Conservation (phyloP, 129 eudicot species). For the Tagetes patula region DNA sequence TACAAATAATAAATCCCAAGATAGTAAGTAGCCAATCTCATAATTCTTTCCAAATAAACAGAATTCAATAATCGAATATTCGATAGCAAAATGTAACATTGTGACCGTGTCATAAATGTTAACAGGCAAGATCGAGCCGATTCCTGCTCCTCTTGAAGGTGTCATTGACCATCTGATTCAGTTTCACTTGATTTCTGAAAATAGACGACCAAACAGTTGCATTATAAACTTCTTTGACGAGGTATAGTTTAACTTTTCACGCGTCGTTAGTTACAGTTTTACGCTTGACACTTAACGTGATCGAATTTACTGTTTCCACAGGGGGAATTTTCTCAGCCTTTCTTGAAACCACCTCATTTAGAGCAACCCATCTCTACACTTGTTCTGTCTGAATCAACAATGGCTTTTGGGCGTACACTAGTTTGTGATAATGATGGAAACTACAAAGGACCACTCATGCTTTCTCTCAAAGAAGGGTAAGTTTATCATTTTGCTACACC, state of each 20-base stretch:
- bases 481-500: conserved; percentile 11
- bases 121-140: conserved; percentile 81
- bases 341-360: conserved; percentile 90
- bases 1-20: conserved; percentile 45
- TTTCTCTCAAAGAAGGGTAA: conserved; percentile 83
- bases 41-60: neutral
- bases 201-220: conserved; percentile 90
- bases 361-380: conserved; percentile 91
- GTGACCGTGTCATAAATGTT: neutral
- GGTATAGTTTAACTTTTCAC: conserved; percentile 37
- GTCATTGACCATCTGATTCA: conserved; percentile 77
- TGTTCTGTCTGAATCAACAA: conserved; percentile 78
- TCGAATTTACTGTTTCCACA: conserved; percentile 4
- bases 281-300: neutral
- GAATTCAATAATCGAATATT: neutral
- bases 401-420: conserved; percentile 93
- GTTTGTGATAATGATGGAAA: conserved; percentile 85
- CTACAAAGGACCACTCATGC: conserved; percentile 89
- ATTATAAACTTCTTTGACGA: conserved; percentile 90
- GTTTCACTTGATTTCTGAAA: conserved; percentile 81
- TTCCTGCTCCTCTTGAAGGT: conserved; percentile 80
- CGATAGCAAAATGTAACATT: neutral
- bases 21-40: conserved; percentile 41
- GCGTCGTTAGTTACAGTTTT: neutral
- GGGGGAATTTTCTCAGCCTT: conserved; percentile 98